Conservation (phyloP, 345 rosid genomes). For the Salix brachista region DNA sequence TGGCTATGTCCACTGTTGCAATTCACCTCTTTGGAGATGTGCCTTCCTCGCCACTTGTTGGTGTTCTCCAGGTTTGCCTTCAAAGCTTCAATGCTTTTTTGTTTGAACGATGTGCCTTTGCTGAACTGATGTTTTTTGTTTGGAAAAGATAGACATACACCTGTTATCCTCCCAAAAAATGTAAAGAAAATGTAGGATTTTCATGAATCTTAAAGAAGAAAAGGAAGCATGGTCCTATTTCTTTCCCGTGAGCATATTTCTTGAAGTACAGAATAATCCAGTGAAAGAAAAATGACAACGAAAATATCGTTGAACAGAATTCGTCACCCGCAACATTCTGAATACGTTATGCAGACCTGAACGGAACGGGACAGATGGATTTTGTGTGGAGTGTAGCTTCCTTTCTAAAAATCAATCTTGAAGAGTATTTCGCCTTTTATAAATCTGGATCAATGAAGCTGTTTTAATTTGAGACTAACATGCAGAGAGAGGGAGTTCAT, state of each 20-base stretch:
- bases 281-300: not conserved
- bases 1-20: slow-evolving; percentile 88
- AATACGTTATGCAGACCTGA: not conserved
- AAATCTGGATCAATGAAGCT: not conserved
- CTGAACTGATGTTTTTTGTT: not conserved
- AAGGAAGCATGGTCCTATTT: not conserved
- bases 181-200: not conserved
- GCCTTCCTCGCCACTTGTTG: slow-evolving; percentile 97
- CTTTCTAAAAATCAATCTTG: not conserved
- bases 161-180: not conserved
- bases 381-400: not conserved
- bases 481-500: not conserved
- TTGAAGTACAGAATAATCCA: not conserved
- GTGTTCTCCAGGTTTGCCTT: slow-evolving; percentile 69
- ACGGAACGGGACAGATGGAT: not conserved
- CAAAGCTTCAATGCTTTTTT: not conserved
- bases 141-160: not conserved
- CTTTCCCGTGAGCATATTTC: not conserved
- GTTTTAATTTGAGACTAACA: not conserved
- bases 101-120: not conserved
- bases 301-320: not conserved
- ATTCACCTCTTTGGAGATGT: slow-evolving; percentile 96
- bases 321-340: not conserved
- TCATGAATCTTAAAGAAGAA: not conserved
- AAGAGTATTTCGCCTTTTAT: not conserved